Base-by-base conservation (phyloP, 345 rosid species). In the Combretum micranthum region DNA sequence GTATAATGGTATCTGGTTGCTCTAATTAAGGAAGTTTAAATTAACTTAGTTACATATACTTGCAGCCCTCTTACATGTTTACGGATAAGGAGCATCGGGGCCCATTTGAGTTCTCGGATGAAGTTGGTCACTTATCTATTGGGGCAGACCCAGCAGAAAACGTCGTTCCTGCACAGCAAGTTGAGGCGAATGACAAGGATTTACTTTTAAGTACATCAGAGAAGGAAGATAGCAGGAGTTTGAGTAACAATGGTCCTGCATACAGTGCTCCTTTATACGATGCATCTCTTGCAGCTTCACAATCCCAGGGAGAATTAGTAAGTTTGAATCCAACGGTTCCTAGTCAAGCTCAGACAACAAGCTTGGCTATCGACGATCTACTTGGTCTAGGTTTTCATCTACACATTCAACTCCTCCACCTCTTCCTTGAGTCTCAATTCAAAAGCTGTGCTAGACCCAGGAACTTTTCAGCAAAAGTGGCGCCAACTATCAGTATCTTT, bases 21-120 rank as follows among this genome's bases (percentile, higher is more conserved):
- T 37, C 20, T 47, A 42, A 20, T 19, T 39, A 47, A 15, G 50
- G 14, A 11, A 20, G 18, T 57, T 17, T 54, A 18, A 49, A n/a
- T 51, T 67, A 26, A 69, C 59, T 43, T 55, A 25, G 20, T 57
- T 44, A 15, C 52, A 66, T 52, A 21, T 65, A 64, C 25, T 67
- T 71, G 89, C 87, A 89, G 99, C 96, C 97, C 13, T 93, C 97
- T 23, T 93, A 89, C 76, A 93, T 93, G 94, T 93, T 93, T 77
- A 93, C 96, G 0, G 94, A 88, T 70, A 85, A 82, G 71, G 99
- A 89, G 74, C 94, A 89, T 60, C 82, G 90, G 47, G 97, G 94
- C 42, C 94, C 96, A 58, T 89, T 83, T 73, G 97, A 86, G 80
- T 85, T 83, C 69, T 83, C 91, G 12, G 96, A 89, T 17, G 99